Evolutionary conservation across 2,329 filamentous ascomycete species (phyloP).

Genomic region (Aspergillus novoparasiticus): DNA sequence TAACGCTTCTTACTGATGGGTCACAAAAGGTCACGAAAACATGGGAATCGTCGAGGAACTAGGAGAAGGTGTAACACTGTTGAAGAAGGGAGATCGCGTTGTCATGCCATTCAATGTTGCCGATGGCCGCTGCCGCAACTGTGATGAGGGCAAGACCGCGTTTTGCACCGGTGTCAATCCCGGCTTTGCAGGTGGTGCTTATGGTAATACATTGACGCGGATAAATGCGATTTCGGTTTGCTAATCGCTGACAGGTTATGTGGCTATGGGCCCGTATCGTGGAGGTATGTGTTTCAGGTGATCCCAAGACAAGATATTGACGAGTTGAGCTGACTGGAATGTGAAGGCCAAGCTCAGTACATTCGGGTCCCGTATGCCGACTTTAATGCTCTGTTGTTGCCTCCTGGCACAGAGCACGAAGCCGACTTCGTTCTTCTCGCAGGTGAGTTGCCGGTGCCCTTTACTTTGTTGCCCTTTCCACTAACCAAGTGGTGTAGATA

Average conservation of each 20-base stretch:
- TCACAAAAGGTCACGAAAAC: conserved; percentile 55
- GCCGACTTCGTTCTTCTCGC: conserved; percentile 52
- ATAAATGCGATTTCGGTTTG: neutral
- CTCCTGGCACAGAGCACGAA: conserved; percentile 63
- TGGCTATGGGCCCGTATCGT: conserved; percentile 50
- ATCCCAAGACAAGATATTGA: neutral
- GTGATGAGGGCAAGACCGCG: conserved; percentile 65
- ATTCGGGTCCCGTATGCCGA: conserved; percentile 67
- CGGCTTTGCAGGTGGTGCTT: conserved; percentile 62
- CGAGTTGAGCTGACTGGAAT: neutral
- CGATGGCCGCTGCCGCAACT: conserved; percentile 64
- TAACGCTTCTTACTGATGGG: neutral
- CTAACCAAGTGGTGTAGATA: conserved; percentile 14
- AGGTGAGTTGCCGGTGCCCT: conserved; percentile 25
- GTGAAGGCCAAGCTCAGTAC: conserved; percentile 60
- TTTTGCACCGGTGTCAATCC: conserved; percentile 68
- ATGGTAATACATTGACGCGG: conserved; percentile 44
- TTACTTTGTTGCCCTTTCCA: neutral
- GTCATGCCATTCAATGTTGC: conserved; percentile 69
- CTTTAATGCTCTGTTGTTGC: conserved; percentile 66
- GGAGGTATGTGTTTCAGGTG: conserved; percentile 38
- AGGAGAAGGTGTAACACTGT: conserved; percentile 60
- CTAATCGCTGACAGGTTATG: conserved; percentile 40
- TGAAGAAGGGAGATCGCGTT: conserved; percentile 65
- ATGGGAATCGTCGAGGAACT: conserved; percentile 61